phyloP scores from a whole-genome alignment of 139 green algal genomes.

The Gonium pectorale region DNA sequence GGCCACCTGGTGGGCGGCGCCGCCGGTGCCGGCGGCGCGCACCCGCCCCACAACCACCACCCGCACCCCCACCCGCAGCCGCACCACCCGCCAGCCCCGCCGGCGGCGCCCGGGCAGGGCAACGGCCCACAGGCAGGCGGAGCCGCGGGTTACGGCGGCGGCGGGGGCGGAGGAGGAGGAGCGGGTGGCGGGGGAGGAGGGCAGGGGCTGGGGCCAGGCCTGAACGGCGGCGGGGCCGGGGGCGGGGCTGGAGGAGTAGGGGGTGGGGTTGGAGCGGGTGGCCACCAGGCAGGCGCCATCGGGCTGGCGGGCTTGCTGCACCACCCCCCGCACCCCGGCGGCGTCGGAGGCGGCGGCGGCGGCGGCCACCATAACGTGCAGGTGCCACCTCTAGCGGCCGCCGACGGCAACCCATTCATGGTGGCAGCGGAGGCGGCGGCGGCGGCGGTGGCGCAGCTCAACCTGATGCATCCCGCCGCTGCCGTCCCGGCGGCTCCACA shows the following conservation, averaged over 20 bases:
- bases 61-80: background rate
- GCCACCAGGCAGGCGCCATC: too few relatives aligned
- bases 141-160: background rate
- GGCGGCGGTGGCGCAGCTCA: background rate
- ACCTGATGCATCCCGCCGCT: background rate
- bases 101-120: background rate
- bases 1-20: background rate
- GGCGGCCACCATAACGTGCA: too few relatives aligned
- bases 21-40: too few relatives aligned
- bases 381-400: too few relatives aligned
- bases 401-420: conserved; percentile 8
- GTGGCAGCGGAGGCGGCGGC: conserved; percentile 25
- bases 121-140: background rate
- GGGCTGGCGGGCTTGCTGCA: too few relatives aligned
- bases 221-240: background rate
- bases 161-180: background rate
- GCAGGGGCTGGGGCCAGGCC: background rate
- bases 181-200: background rate
- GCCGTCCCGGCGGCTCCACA: background rate
- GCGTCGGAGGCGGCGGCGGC: too few relatives aligned
- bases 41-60: background rate
- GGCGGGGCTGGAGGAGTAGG: background rate
- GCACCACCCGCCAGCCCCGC: background rate
- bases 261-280: too few relatives aligned
- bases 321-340: too few relatives aligned